Evolutionary conservation across 352 stramenopile species (phyloP), one percentile per base, ranked within the genome.

Genomic region (Globisporangium paroecandrum): DNA sequence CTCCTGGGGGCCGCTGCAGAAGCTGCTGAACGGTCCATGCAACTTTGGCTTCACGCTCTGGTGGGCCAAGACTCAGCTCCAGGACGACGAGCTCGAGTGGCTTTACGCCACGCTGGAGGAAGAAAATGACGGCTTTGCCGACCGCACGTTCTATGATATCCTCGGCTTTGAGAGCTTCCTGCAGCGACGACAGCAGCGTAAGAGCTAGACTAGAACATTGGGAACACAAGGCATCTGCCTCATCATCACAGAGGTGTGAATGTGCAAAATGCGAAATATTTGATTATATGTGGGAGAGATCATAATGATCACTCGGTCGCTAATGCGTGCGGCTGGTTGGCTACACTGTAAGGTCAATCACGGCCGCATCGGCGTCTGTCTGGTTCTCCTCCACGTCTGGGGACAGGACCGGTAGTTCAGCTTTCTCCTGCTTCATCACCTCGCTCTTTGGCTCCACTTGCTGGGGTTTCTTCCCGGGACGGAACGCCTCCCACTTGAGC

Each of bases 111-210:
- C 71, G 18, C 69, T 91, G n/a, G 83, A 90, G 70, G 41, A 72
- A 43, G 43, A 54, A 8, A n/a, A 47, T 12, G 70, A 38, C 9
- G 70, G 1, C 5, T 81, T 83, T 60, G 69, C 75, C 0, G 64
- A 69, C 59, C 75, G 82, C 51, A 89, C 84, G 9, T 92, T 89
- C 62, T 92, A 92, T 74, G 84, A 92, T 55, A 89, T 92, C 43
- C 67, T 78, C 3, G 84, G 84, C 18, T 90, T 92, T 64, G 75
- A 87, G 12, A 70, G 61, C 1, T 91, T 89, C 57, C 47, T 89
- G 3, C 67, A 65, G 27, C 74, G 72, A 20, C 73, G 75, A 8
- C 64, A 56, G 46, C 53, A 70, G 47, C 34, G 47, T 20, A 6
- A 63, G 51, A 15, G n/a, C 41, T 49, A 43, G 25, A 3, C 29